These are phyloP conservation scores for Elsinoe arachidis DNA, from an alignment of 2,329 filamentous ascomycete genomes.

Conservation along the genomic window DNA sequence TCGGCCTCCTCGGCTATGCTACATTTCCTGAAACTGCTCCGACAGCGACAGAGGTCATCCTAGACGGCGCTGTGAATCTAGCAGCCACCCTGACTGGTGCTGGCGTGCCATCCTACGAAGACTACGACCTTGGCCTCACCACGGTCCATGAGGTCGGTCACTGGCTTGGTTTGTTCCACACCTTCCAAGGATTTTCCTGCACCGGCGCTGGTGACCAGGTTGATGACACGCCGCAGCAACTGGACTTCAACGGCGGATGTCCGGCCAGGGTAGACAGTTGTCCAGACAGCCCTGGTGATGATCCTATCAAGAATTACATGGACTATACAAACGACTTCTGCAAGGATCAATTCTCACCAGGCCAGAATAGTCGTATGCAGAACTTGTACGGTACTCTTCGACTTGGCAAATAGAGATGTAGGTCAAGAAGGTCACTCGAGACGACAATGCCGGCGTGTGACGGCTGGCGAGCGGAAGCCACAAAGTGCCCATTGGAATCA, in stretches of 20 bases:
- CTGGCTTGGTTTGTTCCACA: constrained; percentile 37
- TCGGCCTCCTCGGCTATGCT: constrained; percentile 20
- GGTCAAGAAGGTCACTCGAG: no score
- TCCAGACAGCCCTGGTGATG: constrained; percentile 33
- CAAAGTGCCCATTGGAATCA: no score
- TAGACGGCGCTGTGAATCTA: constrained; percentile 49
- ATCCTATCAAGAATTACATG: constrained; percentile 49
- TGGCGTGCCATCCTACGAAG: constrained; percentile 35
- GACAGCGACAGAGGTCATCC: constrained; percentile 21
- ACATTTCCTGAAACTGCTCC: constrained; percentile 19
- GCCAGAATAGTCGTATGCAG: not conserved
- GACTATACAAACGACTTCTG: constrained; percentile 18
- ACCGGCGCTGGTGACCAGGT: constrained; percentile 33
- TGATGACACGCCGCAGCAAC: constrained; percentile 29
- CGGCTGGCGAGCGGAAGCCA: no score
- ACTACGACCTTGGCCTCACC: constrained; percentile 38
- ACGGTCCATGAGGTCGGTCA: constrained; percentile 37
- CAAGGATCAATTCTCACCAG: not conserved
- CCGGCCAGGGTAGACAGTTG: constrained; percentile 42
- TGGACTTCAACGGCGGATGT: constrained; percentile 39
- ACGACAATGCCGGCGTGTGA: no score
- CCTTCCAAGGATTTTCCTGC: constrained; percentile 35
- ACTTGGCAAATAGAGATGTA: not conserved
- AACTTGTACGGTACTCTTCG: not conserved
- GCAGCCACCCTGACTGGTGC: constrained; percentile 43